phyloP scores from a whole-genome alignment of 208 protist genomes.

The Endotrypanum monterogeii region DNA sequence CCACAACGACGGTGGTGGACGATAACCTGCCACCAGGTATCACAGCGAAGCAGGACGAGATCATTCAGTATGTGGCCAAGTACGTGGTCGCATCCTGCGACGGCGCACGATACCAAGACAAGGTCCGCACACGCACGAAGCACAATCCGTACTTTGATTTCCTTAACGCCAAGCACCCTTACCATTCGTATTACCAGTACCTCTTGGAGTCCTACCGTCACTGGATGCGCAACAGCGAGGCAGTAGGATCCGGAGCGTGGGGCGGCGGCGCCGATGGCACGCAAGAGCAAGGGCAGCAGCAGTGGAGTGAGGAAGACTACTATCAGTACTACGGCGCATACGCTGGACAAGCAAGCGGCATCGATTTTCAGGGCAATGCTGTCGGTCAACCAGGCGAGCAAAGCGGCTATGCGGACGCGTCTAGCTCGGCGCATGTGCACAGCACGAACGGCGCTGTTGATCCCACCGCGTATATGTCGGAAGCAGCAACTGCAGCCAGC shows the following conservation, averaged over 20 bases:
- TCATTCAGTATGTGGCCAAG: conserved; percentile 82
- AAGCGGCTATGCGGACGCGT: conserved; percentile 3
- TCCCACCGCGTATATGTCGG: neutral
- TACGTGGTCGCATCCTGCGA: conserved; percentile 79
- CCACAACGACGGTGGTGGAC: conserved; percentile 28
- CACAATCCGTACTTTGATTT: conserved; percentile 84
- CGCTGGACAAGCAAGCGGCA: conserved; percentile 20
- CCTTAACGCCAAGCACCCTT: conserved; percentile 55
- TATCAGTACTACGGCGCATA: conserved; percentile 40
- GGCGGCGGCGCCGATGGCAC: conserved; percentile 12
- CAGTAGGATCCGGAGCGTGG: conserved; percentile 17
- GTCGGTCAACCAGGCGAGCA: neutral
- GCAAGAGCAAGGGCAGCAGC: conserved; percentile 38
- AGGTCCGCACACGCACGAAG: conserved; percentile 57
- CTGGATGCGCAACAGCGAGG: conserved; percentile 48
- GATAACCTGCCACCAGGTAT: conserved; percentile 56
- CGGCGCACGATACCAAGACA: conserved; percentile 66
- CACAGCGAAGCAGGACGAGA: conserved; percentile 73
- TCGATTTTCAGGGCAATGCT: conserved; percentile 7
- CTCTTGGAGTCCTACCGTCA: conserved; percentile 71
- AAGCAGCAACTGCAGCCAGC: neutral
- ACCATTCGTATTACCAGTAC: conserved; percentile 79
- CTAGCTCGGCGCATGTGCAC: neutral
- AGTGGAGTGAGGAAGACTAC: conserved; percentile 40
- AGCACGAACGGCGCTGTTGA: neutral